These are phyloP conservation scores for Colletotrichum sp. DNA, from an alignment of 2,329 filamentous ascomycete species.

Conservation along the genomic window DNA sequence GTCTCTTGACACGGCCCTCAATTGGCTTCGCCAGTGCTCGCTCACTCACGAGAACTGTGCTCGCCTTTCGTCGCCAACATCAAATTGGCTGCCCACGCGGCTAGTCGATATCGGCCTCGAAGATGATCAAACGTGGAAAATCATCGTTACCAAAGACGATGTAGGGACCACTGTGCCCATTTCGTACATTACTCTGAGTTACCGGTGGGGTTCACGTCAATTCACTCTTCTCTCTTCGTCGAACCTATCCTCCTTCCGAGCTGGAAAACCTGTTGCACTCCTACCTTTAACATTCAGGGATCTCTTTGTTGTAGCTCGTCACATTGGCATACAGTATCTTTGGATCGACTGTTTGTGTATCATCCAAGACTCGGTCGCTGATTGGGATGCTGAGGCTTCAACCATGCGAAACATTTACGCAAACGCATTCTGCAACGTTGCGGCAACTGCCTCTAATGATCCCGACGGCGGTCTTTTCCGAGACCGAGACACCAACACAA, in stretches of 20 bases:
- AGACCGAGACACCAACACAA: background rate
- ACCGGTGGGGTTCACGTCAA: conserved; percentile 18
- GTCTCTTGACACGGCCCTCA: too few species aligned
- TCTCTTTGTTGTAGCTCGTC: conserved; percentile 6
- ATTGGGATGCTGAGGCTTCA: conserved; percentile 21
- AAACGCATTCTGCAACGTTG: conserved; percentile 13
- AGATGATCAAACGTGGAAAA: background rate
- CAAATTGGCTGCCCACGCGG: background rate
- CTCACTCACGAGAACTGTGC: too few species aligned
- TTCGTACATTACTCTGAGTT: conserved; percentile 10
- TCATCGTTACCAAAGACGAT: too few species aligned
- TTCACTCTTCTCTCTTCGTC: background rate
- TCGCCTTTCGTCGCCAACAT: too few species aligned
- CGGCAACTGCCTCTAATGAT: conserved; percentile 6
- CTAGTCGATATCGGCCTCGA: background rate
- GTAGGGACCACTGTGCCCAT: background rate
- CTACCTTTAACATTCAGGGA: conserved; percentile 22
- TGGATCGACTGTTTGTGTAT: conserved; percentile 25
- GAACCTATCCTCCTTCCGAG: background rate
- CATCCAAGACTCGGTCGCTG: conserved; percentile 17
- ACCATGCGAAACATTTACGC: conserved; percentile 19
- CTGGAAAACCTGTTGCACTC: background rate
- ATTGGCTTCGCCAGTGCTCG: too few species aligned
- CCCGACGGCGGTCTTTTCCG: conserved; percentile 8
- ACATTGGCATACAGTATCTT: conserved; percentile 21